A percentile compares a stretch with the other conserved stretches of the same genome.
phyloP scores from a whole-genome alignment of 352 stramenopile species.

The Phytopythium chamaehyphon region DNA sequence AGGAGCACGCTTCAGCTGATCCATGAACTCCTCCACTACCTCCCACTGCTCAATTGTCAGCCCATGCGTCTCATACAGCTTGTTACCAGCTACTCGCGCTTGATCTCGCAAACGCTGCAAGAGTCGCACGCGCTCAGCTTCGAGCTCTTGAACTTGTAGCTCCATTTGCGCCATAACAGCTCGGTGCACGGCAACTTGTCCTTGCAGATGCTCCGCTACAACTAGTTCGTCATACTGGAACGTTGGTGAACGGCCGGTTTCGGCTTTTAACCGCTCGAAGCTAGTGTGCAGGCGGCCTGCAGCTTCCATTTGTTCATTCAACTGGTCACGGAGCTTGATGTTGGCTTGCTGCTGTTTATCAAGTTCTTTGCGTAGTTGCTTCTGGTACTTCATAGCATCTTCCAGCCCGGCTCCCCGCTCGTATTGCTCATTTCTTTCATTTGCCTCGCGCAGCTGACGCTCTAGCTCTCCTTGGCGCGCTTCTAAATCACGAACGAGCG shows the following conservation, averaged over 20 bases:
- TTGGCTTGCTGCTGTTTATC: constrained; percentile 58
- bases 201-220: constrained; percentile 48
- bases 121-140: constrained; percentile 52
- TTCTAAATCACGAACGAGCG: constrained; percentile 51
- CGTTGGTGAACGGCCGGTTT: constrained; percentile 33
- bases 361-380: constrained; percentile 63
- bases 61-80: constrained; percentile 53
- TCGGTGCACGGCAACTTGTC: constrained; percentile 49
- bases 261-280: constrained; percentile 58
- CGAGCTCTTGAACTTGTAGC: constrained; percentile 54
- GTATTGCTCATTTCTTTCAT: constrained; percentile 68
- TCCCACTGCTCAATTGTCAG: constrained; percentile 53
- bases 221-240: constrained; percentile 65
- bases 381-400: constrained; percentile 71
- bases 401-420: constrained; percentile 59
- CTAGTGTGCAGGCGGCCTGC: constrained; percentile 45
- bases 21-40: constrained; percentile 65
- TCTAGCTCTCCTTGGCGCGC: constrained; percentile 51
- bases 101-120: constrained; percentile 58
- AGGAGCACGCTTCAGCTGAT: constrained; percentile 50
- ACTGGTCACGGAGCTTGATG: constrained; percentile 43
- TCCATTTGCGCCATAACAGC: constrained; percentile 60
- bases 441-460: constrained; percentile 45
- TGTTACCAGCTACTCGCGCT: constrained; percentile 35
- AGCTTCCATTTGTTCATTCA: constrained; percentile 63